phyloP scores from a whole-genome alignment of 2,329 filamentous ascomycete species.

The Alternaria sp. region DNA sequence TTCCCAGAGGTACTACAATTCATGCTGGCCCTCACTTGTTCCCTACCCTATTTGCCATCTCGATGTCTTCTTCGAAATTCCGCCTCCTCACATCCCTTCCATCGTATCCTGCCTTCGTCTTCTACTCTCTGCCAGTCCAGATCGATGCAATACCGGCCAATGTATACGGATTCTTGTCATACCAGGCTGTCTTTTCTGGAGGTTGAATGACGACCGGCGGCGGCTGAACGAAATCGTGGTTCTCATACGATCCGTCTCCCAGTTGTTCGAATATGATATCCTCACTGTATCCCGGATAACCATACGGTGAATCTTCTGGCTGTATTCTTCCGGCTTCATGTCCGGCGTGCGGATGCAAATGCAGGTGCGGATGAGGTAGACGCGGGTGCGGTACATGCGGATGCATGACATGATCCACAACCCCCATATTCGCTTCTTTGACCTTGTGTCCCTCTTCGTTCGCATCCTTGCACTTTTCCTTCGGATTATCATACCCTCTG shows the following conservation, averaged over 20 bases:
- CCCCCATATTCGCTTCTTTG: not conserved
- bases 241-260: not conserved
- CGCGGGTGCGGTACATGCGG: not conserved
- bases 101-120: not conserved
- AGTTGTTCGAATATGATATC: not conserved
- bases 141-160: slow-evolving; percentile 7
- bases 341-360: not conserved
- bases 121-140: not conserved
- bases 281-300: not conserved
- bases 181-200: not conserved
- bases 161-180: slow-evolving; percentile 8
- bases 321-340: not conserved
- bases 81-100: slow-evolving; percentile 1
- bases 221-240: not conserved
- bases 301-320: not conserved
- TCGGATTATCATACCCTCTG: slow-evolving; percentile 14
- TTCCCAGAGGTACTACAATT: not conserved
- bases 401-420: not conserved
- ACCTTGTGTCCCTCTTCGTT: not conserved
- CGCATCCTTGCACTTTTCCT: not conserved
- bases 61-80: slow-evolving; percentile 5
- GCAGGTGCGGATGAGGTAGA: not conserved
- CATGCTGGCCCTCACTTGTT: not conserved
- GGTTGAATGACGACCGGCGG: not conserved
- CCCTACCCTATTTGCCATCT: not conserved